These are phyloP conservation scores for Zychaea mexicana DNA, from an alignment of 371 early-diverging fungal genomes.

Conservation along the genomic window DNA sequence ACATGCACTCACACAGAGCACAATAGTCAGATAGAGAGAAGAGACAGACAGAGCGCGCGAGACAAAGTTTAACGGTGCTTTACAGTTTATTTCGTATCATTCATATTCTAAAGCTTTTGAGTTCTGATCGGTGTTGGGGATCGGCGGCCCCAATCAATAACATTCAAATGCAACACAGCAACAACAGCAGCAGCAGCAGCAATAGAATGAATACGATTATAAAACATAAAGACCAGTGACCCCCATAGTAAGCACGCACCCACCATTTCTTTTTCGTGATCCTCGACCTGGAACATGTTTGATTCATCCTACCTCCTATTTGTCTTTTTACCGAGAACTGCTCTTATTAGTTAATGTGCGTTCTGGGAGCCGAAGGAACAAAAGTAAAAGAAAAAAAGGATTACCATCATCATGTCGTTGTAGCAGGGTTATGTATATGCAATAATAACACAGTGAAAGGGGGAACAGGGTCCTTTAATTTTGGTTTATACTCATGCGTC, in stretches of 20 bases:
- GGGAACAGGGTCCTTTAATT: constrained; percentile 19
- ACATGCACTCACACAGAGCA: too few species aligned
- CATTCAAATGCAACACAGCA: neutral
- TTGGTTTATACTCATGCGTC: constrained; percentile 16
- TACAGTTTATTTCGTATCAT: neutral
- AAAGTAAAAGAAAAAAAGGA: neutral
- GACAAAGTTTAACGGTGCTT: neutral
- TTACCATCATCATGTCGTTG: neutral
- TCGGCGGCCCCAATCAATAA: neutral
- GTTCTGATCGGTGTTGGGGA: neutral
- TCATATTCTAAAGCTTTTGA: too few species aligned
- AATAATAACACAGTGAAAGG: constrained; percentile 4
- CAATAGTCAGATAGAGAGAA: too few species aligned
- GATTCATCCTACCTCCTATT: constrained; percentile 2
- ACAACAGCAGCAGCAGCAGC: too few species aligned
- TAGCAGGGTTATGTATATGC: constrained; percentile 3
- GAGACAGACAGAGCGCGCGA: too few species aligned
- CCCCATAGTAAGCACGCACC: neutral
- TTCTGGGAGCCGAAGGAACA: neutral
- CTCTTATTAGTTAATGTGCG: neutral
- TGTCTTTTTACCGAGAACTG: neutral
- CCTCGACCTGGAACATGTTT: neutral
- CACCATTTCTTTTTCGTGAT: neutral
- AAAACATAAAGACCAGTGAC: too few species aligned
- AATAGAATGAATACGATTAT: too few species aligned